Base-by-base conservation (phyloP, 768 basidiomycete species). In the Leccinum pellstonianum region DNA sequence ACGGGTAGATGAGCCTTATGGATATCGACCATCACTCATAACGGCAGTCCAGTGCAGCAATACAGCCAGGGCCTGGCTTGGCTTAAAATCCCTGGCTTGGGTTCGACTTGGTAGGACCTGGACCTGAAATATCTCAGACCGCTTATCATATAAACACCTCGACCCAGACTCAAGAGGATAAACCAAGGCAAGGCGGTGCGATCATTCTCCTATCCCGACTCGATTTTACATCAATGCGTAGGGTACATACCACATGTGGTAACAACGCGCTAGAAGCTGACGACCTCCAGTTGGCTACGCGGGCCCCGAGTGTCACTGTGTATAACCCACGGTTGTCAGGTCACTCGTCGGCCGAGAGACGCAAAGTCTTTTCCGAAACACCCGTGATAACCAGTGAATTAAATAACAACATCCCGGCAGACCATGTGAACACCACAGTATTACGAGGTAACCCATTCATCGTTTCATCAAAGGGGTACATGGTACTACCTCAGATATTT, bases 281-380 rank as follows among this genome's bases (percentile, higher is more conserved):
- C 9, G 43, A 19, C 19, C 11, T 46, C 10, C 43, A 46, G 43
- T 19, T 46, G 43, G 43, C 43, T 46, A n/a, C 10, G n/a, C 41
- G 43, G 43, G 43, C n/a, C n/a, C 43, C 43, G 43, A 46, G 43
- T n/a, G 41, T 19, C 43, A 38, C 38, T 38, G 15, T 38, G 10
- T 11, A 14, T 46, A 46, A 19, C 43, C 19, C 43, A 46, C 43
- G 43, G 19, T 46, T 46, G 43, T 46, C 19, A 19, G 43, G 43
- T 19, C 19, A 46, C 43, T 46, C 4, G 23, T 58, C 59, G 60
- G 66, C 66, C 66, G 66, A 65, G 17, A 10, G 11, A 31, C 35
- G 48, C 31, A 55, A 51, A 17, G 23, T 49, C 17, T 43, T n/a
- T 33, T 19, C 62, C 62, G 50, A 31, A 51, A 17, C 17, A 19